phyloP scores from a whole-genome alignment of 202 grass and related monocot species.

The Hordeum pubiflorum region DNA sequence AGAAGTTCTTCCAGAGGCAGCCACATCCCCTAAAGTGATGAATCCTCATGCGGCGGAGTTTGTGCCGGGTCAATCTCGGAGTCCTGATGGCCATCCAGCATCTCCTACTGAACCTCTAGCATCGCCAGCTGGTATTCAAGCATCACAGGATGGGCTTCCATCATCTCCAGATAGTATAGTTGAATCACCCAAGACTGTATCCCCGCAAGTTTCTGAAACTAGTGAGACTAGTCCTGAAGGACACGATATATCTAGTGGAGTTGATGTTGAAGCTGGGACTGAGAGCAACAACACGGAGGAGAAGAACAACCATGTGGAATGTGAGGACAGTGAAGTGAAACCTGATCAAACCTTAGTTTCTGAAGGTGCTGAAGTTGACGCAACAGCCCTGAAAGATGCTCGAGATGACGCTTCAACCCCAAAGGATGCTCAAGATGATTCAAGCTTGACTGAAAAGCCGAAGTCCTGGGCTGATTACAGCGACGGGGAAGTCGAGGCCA shows the following conservation, averaged over 20 bases:
- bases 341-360: slow-evolving; percentile 39
- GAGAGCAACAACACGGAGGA: slow-evolving; percentile 26
- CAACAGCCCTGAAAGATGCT: slow-evolving; percentile 24
- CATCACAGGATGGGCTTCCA: slow-evolving; percentile 38
- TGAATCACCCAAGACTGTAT: slow-evolving; percentile 42
- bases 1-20: slow-evolving; percentile 52
- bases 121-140: slow-evolving; percentile 36
- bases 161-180: slow-evolving; percentile 47
- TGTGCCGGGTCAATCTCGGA: slow-evolving; percentile 65
- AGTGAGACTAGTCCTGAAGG: slow-evolving; percentile 45
- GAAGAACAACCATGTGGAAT: slow-evolving; percentile 30
- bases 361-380: slow-evolving; percentile 27
- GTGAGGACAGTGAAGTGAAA: slow-evolving; percentile 24
- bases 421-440: slow-evolving; percentile 40
- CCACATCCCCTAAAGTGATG: slow-evolving; percentile 61
- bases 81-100: slow-evolving; percentile 43
- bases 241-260: slow-evolving; percentile 32
- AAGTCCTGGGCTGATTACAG: slow-evolving; percentile 78
- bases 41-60: slow-evolving; percentile 89
- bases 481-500: slow-evolving; percentile 52
- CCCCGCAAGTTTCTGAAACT: slow-evolving; percentile 47
- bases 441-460: slow-evolving; percentile 30
- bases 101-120: slow-evolving; percentile 47
- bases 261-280: slow-evolving; percentile 22
- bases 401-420: not conserved